These are phyloP conservation scores for Teunomyces pallodes DNA, from an alignment of 805 yeast genomes.

Conservation along the genomic window DNA sequence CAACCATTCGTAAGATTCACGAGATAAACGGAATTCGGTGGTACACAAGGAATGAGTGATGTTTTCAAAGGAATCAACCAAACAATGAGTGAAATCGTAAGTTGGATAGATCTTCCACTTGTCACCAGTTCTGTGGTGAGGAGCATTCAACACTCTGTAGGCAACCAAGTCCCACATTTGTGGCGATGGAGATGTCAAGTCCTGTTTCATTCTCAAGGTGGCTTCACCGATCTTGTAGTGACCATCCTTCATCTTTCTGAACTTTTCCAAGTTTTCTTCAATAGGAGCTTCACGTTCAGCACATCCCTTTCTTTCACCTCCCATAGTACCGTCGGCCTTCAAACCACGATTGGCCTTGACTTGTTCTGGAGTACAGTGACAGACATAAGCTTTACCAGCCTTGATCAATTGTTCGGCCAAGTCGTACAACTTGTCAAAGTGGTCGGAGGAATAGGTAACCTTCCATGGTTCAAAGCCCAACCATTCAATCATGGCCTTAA, in stretches of 20 bases:
- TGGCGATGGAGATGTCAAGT: constrained; percentile 84
- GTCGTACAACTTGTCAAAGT: constrained; percentile 84
- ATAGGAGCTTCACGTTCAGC: constrained; percentile 66
- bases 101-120: constrained; percentile 99
- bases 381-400: constrained; percentile 79
- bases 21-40: constrained; percentile 85
- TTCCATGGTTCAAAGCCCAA: constrained; percentile 93
- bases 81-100: constrained; percentile 97
- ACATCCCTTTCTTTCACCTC: constrained; percentile 88
- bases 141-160: constrained; percentile 86
- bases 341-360: constrained; percentile 89
- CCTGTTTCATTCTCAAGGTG: constrained; percentile 95
- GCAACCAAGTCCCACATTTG: constrained; percentile 99
- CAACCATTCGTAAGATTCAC: constrained; percentile 98
- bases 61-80: constrained; percentile 96
- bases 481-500: constrained; percentile 85
- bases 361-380: constrained; percentile 90
- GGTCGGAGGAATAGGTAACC: constrained; percentile 93
- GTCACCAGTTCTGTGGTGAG: constrained; percentile 95
- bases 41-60: constrained; percentile 96
- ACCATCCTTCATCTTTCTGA: constrained; percentile 91
- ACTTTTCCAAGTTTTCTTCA: constrained; percentile 75
- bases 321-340: constrained; percentile 86
- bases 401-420: constrained; percentile 81
- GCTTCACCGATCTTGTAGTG: constrained; percentile 87